Evolutionary conservation across 1,139 yeast species (phyloP).

Genomic region (Yamadazyma buinensis): DNA sequence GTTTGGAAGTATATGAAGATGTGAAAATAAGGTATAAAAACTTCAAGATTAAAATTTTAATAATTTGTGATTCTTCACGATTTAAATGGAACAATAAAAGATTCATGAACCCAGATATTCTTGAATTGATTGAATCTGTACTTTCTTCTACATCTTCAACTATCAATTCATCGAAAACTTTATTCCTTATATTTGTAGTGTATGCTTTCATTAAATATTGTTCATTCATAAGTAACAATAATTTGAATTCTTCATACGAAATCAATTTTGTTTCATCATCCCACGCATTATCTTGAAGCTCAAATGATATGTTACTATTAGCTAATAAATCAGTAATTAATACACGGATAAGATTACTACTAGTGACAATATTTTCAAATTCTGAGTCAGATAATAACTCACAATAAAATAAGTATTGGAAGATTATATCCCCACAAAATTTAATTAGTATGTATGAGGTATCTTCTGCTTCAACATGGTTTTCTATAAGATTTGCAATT

Average conservation of each 20-base stretch:
- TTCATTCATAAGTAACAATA: constrained; percentile 75
- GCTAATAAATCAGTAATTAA: constrained; percentile 52
- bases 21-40: constrained; percentile 73
- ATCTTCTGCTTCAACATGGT: constrained; percentile 23
- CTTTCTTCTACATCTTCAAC: constrained; percentile 13
- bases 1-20: constrained; percentile 58
- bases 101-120: constrained; percentile 38
- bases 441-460: constrained; percentile 34
- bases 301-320: constrained; percentile 33
- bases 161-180: constrained; percentile 46
- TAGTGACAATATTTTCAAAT: constrained; percentile 25
- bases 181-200: constrained; percentile 34
- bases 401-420: constrained; percentile 39
- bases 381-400: constrained; percentile 35
- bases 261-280: constrained; percentile 59
- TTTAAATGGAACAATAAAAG: constrained; percentile 57
- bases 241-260: constrained; percentile 69
- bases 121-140: constrained; percentile 17
- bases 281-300: constrained; percentile 32
- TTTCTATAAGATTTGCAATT: constrained; percentile 34
- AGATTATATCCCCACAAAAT: constrained; percentile 40
- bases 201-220: constrained; percentile 72
- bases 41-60: constrained; percentile 77
- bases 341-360: constrained; percentile 26
- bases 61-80: constrained; percentile 67